Conservation (phyloP, 2,329 filamentous ascomycete genomes). For the Botrytis squamosa region DNA sequence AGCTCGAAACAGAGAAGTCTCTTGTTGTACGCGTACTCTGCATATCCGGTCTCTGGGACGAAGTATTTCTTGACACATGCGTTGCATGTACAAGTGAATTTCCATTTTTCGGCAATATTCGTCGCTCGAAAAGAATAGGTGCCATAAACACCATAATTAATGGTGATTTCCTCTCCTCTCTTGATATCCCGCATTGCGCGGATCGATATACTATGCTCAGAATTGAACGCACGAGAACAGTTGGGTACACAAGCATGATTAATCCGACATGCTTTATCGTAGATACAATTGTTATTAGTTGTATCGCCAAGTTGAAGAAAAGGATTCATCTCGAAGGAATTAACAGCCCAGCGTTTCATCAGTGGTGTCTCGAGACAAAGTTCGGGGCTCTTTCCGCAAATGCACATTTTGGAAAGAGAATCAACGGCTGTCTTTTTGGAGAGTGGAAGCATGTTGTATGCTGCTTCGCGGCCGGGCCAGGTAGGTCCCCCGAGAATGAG, state of each 20-base stretch:
- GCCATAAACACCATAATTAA: background rate
- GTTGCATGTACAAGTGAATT: background rate
- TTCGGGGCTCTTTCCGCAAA: background rate
- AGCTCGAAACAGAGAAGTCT: background rate
- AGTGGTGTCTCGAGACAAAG: background rate
- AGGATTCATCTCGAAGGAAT: background rate
- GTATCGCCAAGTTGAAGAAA: background rate
- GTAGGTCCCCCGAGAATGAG: background rate
- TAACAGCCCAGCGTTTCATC: background rate
- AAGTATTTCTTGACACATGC: background rate
- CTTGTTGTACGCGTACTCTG: background rate
- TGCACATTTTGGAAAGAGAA: background rate
- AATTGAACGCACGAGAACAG: background rate
- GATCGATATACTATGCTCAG: background rate
- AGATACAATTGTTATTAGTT: background rate
- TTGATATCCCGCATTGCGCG: background rate
- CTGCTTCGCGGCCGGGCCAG: background rate
- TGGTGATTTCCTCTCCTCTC: background rate
- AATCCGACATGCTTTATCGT: background rate
- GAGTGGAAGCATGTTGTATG: background rate
- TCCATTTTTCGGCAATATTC: background rate
- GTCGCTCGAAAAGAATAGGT: accelerated
- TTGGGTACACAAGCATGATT: background rate
- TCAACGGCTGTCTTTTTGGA: background rate
- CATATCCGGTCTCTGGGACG: background rate